phyloP scores from a whole-genome alignment of 2,329 filamentous ascomycete species.

The Hyphodiscus sp. region DNA sequence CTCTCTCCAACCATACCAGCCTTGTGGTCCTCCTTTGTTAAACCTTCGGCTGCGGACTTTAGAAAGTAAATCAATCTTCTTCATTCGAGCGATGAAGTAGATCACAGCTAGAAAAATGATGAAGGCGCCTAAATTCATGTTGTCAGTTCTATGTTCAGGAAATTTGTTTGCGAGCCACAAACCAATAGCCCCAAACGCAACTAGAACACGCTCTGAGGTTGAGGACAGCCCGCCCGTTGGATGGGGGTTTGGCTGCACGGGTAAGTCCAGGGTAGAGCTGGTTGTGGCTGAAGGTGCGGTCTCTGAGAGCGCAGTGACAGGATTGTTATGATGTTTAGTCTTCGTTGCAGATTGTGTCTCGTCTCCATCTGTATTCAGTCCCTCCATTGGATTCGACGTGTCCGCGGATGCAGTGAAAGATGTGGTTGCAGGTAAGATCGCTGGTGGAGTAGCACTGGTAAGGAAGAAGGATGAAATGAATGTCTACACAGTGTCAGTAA shows the following conservation, averaged over 20 bases:
- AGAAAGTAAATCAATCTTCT: conserved; percentile 17
- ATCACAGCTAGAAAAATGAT: conserved; percentile 22
- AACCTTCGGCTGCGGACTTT: conserved; percentile 13
- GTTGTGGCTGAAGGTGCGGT: conserved; percentile 1
- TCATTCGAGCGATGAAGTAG: conserved; percentile 23
- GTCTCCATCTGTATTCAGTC: conserved; percentile 8
- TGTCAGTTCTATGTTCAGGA: not conserved
- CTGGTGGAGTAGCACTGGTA: conserved; percentile 3
- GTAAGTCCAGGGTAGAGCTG: not conserved
- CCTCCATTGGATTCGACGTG: conserved; percentile 13
- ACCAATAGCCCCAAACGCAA: conserved; percentile 27
- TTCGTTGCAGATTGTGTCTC: not conserved
- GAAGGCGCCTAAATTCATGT: conserved; percentile 17
- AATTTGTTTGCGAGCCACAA: conserved; percentile 1
- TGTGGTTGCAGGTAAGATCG: not conserved
- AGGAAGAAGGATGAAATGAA: conserved; percentile 8
- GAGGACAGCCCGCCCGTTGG: conserved; percentile 17
- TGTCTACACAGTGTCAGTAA: conserved; percentile 11
- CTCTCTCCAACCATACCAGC: conserved; percentile 25
- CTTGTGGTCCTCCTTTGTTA: conserved; percentile 18
- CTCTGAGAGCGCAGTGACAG: conserved; percentile 9
- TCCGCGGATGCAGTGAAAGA: not conserved
- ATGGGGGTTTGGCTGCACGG: not conserved
- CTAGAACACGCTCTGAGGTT: conserved; percentile 22
- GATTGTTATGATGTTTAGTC: not conserved